Evolutionary conservation across 192 early-diverging fungal species (phyloP).

Genomic region (Kickxella alabastrina): DNA sequence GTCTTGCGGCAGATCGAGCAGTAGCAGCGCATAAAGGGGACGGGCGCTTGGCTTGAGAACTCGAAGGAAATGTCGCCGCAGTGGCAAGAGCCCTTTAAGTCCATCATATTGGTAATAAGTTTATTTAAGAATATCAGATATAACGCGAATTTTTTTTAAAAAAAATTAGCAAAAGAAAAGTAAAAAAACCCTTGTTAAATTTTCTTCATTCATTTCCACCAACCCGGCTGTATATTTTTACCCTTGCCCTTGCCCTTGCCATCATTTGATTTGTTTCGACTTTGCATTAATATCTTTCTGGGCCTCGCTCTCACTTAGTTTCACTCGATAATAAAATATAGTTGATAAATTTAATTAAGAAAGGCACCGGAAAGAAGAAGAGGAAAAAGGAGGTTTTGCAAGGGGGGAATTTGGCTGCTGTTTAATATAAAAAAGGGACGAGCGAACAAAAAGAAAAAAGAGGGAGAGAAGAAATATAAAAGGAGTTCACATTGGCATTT

Average conservation of each 20-base stretch:
- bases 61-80: conserved; percentile 57
- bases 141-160: not conserved
- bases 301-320: too few species aligned
- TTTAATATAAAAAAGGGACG: too few species aligned
- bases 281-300: too few species aligned
- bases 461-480: not conserved
- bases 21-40: conserved; percentile 58
- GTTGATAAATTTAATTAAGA: too few species aligned
- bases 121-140: not conserved
- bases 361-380: too few species aligned
- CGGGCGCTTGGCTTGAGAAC: conserved; percentile 50
- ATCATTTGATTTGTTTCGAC: too few species aligned
- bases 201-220: too few species aligned
- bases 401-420: too few species aligned
- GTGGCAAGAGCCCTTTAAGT: conserved; percentile 61
- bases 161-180: not conserved
- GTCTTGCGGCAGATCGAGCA: conserved; percentile 67
- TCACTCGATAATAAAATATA: not conserved
- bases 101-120: conserved; percentile 23
- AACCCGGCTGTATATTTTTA: too few species aligned
- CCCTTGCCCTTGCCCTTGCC: not conserved
- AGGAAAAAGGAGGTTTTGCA: not conserved
- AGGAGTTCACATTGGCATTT: too few species aligned
- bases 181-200: too few species aligned
- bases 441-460: conserved; percentile 1